Evolutionary conservation across 495 filamentous ascomycete species (phyloP).

Genomic region (Platismatia glauca): DNA sequence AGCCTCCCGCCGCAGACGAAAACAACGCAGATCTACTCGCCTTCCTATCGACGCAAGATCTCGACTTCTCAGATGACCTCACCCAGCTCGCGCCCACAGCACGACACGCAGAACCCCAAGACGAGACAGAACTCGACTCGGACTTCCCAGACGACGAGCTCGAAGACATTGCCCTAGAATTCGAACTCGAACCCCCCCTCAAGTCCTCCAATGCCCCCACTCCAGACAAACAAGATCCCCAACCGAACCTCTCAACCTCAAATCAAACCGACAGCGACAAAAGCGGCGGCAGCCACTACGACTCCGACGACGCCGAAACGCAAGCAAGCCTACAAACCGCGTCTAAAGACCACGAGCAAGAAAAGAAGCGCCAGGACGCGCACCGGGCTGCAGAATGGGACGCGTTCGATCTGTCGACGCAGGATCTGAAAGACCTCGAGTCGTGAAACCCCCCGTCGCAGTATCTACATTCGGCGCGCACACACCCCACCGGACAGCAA

Average conservation of each 20-base stretch:
- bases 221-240: background rate
- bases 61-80: constrained; percentile 14
- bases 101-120: background rate
- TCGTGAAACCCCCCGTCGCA: no score
- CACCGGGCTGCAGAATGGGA: constrained; percentile 6
- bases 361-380: background rate
- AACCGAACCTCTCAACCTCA: background rate
- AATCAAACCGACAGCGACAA: background rate
- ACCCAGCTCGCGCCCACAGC: background rate
- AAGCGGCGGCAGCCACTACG: background rate
- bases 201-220: background rate
- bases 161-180: constrained; percentile 6
- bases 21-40: constrained; percentile 14
- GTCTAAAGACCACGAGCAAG: background rate
- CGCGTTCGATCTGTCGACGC: constrained; percentile 9
- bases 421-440: constrained; percentile 13
- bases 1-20: background rate
- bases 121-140: background rate
- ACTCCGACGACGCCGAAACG: background rate
- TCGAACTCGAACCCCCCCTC: background rate
- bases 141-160: constrained; percentile 17
- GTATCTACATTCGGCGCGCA: no score
- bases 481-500: no score
- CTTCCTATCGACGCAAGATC: constrained; percentile 21
- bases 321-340: background rate